Conservation (phyloP, 148 eudicot genomes). For the Fagopyrum homotropicum region DNA sequence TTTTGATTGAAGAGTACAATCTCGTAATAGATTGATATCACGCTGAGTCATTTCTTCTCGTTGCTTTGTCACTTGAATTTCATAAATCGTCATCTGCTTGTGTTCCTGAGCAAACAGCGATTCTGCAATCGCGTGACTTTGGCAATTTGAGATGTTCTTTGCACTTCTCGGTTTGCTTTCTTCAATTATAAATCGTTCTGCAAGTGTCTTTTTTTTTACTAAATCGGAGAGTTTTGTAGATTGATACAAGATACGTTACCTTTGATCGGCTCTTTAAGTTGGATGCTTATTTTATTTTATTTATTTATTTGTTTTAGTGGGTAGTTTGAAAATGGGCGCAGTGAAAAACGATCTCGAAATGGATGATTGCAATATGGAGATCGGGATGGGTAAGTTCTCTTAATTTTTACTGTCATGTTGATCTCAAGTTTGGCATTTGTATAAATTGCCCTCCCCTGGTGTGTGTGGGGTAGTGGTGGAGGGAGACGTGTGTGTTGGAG, state of each 20-base stretch:
- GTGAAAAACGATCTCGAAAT: slow-evolving; percentile 47
- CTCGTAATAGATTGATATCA: not conserved
- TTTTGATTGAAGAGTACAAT: not conserved
- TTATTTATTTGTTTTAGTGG: not conserved
- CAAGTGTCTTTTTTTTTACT: not conserved
- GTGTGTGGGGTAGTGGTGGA: not conserved
- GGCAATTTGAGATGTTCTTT: not conserved
- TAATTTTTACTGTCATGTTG: not conserved
- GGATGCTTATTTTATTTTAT: slow-evolving; percentile 14
- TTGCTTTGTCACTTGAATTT: not conserved
- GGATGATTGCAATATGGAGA: slow-evolving; percentile 80
- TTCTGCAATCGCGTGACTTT: not conserved
- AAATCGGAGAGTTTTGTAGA: not conserved
- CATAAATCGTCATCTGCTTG: not conserved
- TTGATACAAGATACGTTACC: not conserved
- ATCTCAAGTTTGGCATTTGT: not conserved
- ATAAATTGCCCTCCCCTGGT: not conserved
- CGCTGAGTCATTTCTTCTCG: not conserved
- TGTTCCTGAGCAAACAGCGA: not conserved
- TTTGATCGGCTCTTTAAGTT: not conserved
- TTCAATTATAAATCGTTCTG: not conserved
- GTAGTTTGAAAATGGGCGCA: slow-evolving; percentile 51
- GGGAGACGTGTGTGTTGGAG: not conserved
- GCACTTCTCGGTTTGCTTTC: slow-evolving; percentile 6
- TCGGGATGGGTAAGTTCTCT: slow-evolving; percentile 82